These are phyloP conservation scores for Trapa bicornis DNA, from an alignment of 345 rosid species.

Conservation along the genomic window DNA sequence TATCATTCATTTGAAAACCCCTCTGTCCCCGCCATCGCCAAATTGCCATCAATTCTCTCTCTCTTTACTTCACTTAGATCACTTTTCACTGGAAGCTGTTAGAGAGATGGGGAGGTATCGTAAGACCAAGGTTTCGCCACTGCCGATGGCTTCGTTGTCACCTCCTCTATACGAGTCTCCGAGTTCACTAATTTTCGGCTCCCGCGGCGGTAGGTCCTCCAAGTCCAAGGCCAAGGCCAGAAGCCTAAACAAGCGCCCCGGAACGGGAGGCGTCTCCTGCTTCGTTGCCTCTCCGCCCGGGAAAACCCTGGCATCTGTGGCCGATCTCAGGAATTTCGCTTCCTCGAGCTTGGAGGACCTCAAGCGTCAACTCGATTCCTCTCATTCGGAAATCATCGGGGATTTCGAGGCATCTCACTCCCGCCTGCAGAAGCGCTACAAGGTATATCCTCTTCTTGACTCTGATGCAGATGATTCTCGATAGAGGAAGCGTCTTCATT, in stretches of 20 bases:
- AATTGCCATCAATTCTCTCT: neutral
- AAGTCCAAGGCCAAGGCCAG: neutral
- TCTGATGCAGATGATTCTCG: neutral
- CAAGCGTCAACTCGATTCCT: slow-evolving; percentile 29
- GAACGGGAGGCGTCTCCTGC: neutral
- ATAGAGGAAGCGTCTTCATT: neutral
- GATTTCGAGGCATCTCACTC: slow-evolving; percentile 40
- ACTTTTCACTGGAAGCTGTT: neutral
- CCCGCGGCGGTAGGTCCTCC: no score
- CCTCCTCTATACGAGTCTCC: slow-evolving; percentile 5
- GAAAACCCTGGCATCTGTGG: slow-evolving; percentile 20
- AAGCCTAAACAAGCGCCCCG: neutral
- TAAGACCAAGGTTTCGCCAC: slow-evolving; percentile 1
- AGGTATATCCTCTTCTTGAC: slow-evolving; percentile 17
- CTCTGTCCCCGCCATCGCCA: slow-evolving; percentile 3
- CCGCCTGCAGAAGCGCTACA: slow-evolving; percentile 44
- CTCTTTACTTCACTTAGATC: neutral
- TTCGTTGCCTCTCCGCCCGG: slow-evolving; percentile 9
- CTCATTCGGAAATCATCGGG: slow-evolving; percentile 40
- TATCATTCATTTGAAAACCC: slow-evolving; percentile 8
- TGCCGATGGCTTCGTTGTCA: slow-evolving; percentile 5
- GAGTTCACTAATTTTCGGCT: neutral
- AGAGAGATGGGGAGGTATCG: neutral
- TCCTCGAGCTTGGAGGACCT: slow-evolving; percentile 30
- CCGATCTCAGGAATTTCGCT: slow-evolving; percentile 29